Conservation (phyloP, 2,329 filamentous ascomycete genomes). For the Canariomyces notabilis region DNA sequence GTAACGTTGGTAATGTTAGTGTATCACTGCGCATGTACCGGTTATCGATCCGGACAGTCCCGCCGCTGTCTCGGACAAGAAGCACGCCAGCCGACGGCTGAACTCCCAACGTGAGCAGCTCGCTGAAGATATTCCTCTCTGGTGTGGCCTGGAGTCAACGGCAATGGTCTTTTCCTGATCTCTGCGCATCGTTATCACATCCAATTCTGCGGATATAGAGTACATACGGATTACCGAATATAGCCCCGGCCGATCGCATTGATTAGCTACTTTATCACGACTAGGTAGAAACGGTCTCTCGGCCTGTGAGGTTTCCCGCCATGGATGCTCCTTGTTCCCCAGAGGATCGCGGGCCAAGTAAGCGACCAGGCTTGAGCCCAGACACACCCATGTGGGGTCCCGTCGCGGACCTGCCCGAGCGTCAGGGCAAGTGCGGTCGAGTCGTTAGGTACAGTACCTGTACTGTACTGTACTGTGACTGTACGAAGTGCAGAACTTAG, state of each 20-base stretch:
- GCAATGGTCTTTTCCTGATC: too few relatives aligned
- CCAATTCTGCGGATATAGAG: neutral
- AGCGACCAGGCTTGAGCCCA: conserved; percentile 17
- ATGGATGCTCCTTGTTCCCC: neutral
- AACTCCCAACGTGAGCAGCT: neutral
- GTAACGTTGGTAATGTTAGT: too few relatives aligned
- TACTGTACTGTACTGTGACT: neutral
- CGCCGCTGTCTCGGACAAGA: neutral
- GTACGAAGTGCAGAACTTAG: conserved; percentile 7
- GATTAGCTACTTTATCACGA: too few relatives aligned
- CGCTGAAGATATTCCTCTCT: neutral
- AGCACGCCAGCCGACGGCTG: neutral
- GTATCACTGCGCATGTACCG: too few relatives aligned
- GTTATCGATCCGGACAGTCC: neutral
- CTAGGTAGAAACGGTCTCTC: too few relatives aligned
- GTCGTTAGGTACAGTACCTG: neutral
- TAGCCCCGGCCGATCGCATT: neutral
- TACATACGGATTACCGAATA: neutral
- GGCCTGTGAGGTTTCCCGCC: too few relatives aligned
- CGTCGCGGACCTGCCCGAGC: conserved; percentile 14
- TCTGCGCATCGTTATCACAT: too few relatives aligned
- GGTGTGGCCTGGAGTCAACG: neutral
- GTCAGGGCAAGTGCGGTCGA: conserved; percentile 9
- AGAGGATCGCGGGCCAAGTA: conserved; percentile 14
- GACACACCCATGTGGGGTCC: conserved; percentile 12